These are phyloP conservation scores for Escovopsis sp. DNA, from an alignment of 2,329 filamentous ascomycete genomes.

Conservation along the genomic window DNA sequence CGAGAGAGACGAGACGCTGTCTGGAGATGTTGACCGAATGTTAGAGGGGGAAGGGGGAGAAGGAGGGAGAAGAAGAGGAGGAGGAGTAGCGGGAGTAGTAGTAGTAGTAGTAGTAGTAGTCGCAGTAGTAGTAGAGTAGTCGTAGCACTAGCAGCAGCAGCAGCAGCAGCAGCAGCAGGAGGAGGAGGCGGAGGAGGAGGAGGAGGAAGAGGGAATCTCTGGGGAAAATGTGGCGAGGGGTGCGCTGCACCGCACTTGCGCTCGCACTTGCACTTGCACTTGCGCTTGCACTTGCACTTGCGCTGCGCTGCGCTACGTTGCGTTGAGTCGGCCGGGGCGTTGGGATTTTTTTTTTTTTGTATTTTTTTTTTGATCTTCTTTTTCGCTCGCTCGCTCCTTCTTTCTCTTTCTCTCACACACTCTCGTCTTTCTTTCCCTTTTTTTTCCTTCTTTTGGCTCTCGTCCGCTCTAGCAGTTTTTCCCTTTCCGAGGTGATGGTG, in stretches of 20 bases:
- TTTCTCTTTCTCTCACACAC: not conserved
- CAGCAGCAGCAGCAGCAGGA: too few relatives aligned
- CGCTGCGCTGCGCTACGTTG: too few relatives aligned
- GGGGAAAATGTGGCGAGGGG: slow-evolving; percentile 1
- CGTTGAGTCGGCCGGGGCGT: too few relatives aligned
- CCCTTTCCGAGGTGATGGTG: too few relatives aligned
- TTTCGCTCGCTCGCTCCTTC: not conserved
- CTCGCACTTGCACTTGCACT: too few relatives aligned
- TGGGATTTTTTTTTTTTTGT: slow-evolving; percentile 3
- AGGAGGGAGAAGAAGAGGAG: slow-evolving; percentile 1
- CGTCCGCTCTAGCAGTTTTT: too few relatives aligned
- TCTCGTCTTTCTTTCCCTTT: not conserved
- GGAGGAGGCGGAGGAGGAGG: too few relatives aligned
- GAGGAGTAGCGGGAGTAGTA: slow-evolving; percentile 1
- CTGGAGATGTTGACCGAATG: not conserved
- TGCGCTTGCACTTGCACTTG: too few relatives aligned
- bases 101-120: too few relatives aligned
- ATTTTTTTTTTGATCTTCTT: not conserved
- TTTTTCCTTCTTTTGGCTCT: not conserved
- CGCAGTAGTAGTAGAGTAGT: too few relatives aligned
- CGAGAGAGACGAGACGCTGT: not conserved
- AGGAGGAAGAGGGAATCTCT: slow-evolving; percentile 6
- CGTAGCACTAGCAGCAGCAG: too few relatives aligned
- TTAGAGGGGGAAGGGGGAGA: slow-evolving; percentile 7
- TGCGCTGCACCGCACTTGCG: too few relatives aligned